Conservation (phyloP, 768 basidiomycete species). For the Kwoniella sp. region DNA sequence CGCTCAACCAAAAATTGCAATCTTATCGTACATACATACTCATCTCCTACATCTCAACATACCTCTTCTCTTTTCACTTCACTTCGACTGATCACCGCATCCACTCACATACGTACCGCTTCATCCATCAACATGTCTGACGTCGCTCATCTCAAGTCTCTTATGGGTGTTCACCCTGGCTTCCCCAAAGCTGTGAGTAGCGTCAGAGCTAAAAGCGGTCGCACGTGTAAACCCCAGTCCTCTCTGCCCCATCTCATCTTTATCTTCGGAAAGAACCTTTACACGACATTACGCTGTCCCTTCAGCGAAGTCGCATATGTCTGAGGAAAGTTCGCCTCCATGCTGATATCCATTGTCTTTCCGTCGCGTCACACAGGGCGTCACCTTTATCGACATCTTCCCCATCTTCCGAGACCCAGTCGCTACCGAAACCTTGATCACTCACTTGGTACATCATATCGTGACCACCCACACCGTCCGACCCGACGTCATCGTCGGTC, state of each 20-base stretch:
- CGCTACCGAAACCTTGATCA: constrained; percentile 86
- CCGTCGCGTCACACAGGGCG: constrained; percentile 67
- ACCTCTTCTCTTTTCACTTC: background rate
- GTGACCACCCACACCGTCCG: constrained; percentile 62
- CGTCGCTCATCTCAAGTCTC: constrained; percentile 18
- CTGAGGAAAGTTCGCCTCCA: background rate
- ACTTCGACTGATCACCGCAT: background rate
- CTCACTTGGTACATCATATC: constrained; percentile 82
- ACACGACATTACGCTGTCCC: no score
- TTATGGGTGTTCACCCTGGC: constrained; percentile 58
- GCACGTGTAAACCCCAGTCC: background rate
- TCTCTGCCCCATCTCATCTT: background rate
- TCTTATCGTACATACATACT: no score
- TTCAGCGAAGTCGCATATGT: background rate
- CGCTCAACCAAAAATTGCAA: background rate
- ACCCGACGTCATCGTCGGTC: constrained; percentile 82
- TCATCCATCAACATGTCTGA: constrained; percentile 17
- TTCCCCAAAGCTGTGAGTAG: constrained; percentile 83
- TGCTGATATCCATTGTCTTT: background rate
- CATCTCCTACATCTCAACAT: background rate
- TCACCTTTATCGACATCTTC: constrained; percentile 91
- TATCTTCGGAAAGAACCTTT: background rate
- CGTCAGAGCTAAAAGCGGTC: no score
- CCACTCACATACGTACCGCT: background rate
- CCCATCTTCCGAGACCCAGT: constrained; percentile 84